A percentile compares a stretch with the other conserved stretches of the same genome.
phyloP scores from a whole-genome alignment of 805 yeast species.

The Saturnispora sanitii region DNA sequence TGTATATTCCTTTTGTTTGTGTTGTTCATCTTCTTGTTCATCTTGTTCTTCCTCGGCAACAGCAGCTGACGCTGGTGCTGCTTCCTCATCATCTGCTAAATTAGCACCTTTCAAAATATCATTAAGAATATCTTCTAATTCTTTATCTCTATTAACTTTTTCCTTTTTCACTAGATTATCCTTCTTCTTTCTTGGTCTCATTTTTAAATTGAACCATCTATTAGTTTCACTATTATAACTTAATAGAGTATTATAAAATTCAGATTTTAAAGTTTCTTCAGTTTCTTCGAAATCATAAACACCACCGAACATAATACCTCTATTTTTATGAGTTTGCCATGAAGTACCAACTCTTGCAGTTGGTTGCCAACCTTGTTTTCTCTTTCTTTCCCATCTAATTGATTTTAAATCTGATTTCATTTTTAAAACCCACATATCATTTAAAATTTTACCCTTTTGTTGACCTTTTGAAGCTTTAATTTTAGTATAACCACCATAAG shows the following conservation, averaged over 20 bases:
- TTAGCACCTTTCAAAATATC: slow-evolving; percentile 66
- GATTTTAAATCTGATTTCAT: slow-evolving; percentile 76
- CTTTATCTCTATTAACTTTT: slow-evolving; percentile 57
- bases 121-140: slow-evolving; percentile 73
- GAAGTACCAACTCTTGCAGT: slow-evolving; percentile 93
- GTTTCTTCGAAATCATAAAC: slow-evolving; percentile 93
- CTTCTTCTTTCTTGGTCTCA: slow-evolving; percentile 54
- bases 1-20: slow-evolving; percentile 37
- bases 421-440: slow-evolving; percentile 78
- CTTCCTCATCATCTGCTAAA: slow-evolving; percentile 37
- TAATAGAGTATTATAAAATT: slow-evolving; percentile 69
- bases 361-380: slow-evolving; percentile 84
- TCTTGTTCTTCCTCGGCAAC: slow-evolving; percentile 29
- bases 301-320: slow-evolving; percentile 92
- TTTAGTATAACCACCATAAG: slow-evolving; percentile 92
- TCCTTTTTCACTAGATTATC: slow-evolving; percentile 29
- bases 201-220: slow-evolving; percentile 71
- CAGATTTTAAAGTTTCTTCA: slow-evolving; percentile 80
- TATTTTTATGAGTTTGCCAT: slow-evolving; percentile 77
- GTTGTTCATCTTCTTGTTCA: slow-evolving; percentile 27
- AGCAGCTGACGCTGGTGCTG: background rate
- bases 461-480: slow-evolving; percentile 82
- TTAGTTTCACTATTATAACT: slow-evolving; percentile 80
- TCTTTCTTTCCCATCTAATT: slow-evolving; percentile 80
- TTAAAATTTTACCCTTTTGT: slow-evolving; percentile 82